Conservation (phyloP, 129 eudicot genomes). For the Gnaphalium uliginosum region DNA sequence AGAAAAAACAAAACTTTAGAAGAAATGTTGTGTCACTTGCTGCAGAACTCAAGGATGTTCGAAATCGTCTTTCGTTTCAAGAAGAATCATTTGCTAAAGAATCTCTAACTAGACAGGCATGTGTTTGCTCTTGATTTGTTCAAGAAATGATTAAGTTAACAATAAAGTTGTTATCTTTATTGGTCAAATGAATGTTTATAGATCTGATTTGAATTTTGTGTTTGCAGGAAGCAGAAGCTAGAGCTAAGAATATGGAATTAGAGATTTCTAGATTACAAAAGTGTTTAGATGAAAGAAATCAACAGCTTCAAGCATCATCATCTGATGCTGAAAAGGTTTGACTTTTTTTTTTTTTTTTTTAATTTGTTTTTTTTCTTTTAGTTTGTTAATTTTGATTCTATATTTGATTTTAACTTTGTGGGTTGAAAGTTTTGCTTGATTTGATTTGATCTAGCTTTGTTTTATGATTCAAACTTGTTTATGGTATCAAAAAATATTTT, state of each 20-base stretch:
- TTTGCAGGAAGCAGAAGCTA: conserved; percentile 80
- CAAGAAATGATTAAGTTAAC: neutral
- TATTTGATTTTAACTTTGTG: neutral
- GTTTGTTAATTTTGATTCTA: neutral
- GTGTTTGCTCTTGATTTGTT: conserved; percentile 24
- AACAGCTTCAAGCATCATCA: conserved; percentile 67
- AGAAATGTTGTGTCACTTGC: conserved; percentile 86
- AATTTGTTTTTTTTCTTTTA: too few relatives aligned
- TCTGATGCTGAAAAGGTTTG: conserved; percentile 71
- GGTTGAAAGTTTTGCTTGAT: conserved; percentile 10
- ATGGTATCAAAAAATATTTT: conserved; percentile 30
- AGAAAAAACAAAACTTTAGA: conserved; percentile 77
- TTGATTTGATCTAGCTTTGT: conserved; percentile 26
- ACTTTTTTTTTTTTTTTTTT: neutral
- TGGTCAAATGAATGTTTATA: conserved; percentile 4
- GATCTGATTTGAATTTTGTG: conserved; percentile 16
- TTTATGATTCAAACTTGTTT: conserved; percentile 7
- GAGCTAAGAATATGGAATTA: conserved; percentile 68
- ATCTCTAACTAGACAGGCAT: conserved; percentile 84
- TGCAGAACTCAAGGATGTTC: conserved; percentile 88
- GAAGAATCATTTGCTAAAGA: conserved; percentile 67
- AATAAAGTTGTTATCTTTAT: neutral
- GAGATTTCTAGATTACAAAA: conserved; percentile 65
- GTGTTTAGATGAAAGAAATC: conserved; percentile 71
- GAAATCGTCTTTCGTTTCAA: conserved; percentile 67